Conservation (phyloP, 2,329 filamentous ascomycete genomes). For the Colletotrichum viniferum region DNA sequence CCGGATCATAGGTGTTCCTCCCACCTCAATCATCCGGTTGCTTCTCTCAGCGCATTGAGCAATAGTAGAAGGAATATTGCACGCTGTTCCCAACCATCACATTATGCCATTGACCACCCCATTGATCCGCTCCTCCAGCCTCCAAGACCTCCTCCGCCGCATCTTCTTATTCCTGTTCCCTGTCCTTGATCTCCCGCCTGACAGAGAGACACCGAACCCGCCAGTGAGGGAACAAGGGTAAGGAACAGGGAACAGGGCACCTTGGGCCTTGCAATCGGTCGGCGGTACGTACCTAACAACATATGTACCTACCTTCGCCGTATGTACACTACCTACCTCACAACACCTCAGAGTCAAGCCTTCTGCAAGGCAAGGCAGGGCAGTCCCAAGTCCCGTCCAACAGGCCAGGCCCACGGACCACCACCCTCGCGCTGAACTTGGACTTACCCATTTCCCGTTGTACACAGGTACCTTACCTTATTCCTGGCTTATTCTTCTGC, state of each 20-base stretch:
- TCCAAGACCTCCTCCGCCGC: neutral
- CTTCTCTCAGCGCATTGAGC: neutral
- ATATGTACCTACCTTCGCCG: no score
- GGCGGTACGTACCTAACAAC: neutral
- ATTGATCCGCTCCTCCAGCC: neutral
- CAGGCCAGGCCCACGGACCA: neutral
- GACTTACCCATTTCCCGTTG: neutral
- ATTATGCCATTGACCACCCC: neutral
- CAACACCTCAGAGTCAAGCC: neutral
- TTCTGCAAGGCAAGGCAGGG: neutral
- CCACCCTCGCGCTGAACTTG: neutral
- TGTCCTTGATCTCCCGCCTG: conserved; percentile 8
- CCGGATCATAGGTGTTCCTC: neutral
- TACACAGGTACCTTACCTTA: neutral
- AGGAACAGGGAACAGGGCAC: neutral
- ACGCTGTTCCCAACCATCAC: neutral
- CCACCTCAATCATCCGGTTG: neutral
- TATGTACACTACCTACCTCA: no score
- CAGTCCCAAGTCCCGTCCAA: neutral
- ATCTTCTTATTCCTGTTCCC: neutral
- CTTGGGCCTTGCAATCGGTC: neutral
- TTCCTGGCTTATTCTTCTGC: neutral
- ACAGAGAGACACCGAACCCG: neutral
- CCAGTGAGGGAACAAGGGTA: neutral
- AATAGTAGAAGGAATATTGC: neutral